phyloP scores from a whole-genome alignment of 768 basidiomycete genomes.

The Mycena olivaceomarginata region DNA sequence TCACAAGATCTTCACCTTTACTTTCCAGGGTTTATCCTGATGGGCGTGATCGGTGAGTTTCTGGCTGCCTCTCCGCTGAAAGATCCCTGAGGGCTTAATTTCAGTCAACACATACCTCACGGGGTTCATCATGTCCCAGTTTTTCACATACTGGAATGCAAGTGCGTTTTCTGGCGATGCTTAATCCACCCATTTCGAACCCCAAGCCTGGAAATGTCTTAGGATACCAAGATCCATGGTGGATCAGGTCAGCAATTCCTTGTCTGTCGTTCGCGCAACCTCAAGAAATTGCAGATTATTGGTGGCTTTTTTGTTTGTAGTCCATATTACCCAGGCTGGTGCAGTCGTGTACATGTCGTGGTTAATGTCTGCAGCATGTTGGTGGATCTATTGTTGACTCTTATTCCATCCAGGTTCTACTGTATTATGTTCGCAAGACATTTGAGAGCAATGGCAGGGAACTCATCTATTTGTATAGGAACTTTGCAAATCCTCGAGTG shows the following conservation, averaged over 20 bases:
- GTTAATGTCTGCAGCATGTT: not conserved
- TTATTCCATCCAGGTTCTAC: not conserved
- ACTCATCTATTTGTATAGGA: not conserved
- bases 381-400: not conserved
- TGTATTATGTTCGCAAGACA: no score
- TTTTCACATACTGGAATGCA: constrained; percentile 27
- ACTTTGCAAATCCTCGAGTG: not conserved
- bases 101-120: not conserved
- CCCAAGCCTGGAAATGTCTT: not conserved
- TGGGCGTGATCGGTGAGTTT: not conserved
- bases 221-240: not conserved
- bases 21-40: not conserved
- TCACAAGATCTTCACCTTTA: not conserved
- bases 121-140: constrained; percentile 16
- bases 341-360: no score
- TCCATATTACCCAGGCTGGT: no score
- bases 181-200: not conserved
- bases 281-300: not conserved
- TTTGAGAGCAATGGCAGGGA: not conserved
- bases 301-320: no score
- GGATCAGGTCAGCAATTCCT: not conserved
- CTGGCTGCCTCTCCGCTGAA: not conserved
- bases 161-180: not conserved
- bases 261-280: not conserved
- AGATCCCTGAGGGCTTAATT: not conserved